Conservation (phyloP, 495 filamentous ascomycete species). For the Diplogelasinospora grovesii region DNA sequence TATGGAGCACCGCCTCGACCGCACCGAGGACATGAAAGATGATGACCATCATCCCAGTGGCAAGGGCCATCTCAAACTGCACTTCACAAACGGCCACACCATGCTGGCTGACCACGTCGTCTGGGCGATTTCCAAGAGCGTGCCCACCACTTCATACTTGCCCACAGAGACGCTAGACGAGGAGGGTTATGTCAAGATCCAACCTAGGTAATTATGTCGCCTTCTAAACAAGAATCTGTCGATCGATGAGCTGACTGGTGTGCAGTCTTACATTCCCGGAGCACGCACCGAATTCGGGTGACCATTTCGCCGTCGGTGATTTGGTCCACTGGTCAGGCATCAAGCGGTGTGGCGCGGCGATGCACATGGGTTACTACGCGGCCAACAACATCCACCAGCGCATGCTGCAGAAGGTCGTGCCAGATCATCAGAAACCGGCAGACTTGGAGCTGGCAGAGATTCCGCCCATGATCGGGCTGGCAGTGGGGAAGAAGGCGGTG, state of each 20-base stretch:
- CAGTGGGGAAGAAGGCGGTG: conserved; percentile 58
- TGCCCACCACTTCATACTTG: conserved; percentile 50
- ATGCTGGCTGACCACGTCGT: conserved; percentile 51
- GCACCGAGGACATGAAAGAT: conserved; percentile 25
- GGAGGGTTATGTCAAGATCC: conserved; percentile 53
- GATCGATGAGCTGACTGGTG: neutral
- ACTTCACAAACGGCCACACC: conserved; percentile 47
- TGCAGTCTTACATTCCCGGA: conserved; percentile 40
- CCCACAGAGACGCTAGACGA: conserved; percentile 40
- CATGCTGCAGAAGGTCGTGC: conserved; percentile 36
- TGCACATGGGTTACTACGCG: conserved; percentile 58
- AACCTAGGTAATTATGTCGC: conserved; percentile 20
- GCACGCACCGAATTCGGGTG: conserved; percentile 39
- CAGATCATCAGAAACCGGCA: conserved; percentile 33
- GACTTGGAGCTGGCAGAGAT: conserved; percentile 42
- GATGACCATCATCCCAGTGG: too few relatives aligned
- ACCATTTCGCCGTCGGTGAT: conserved; percentile 55
- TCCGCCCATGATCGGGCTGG: conserved; percentile 59
- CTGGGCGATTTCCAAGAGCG: conserved; percentile 50
- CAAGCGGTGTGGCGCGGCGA: conserved; percentile 62
- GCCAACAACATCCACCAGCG: conserved; percentile 55
- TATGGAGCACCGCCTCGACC: conserved; percentile 40
- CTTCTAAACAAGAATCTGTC: too few relatives aligned
- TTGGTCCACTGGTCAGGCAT: conserved; percentile 58
- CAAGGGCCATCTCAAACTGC: conserved; percentile 33